Evolutionary conservation across 768 basidiomycete species (phyloP).

Genomic region (Suillus tomentosus): DNA sequence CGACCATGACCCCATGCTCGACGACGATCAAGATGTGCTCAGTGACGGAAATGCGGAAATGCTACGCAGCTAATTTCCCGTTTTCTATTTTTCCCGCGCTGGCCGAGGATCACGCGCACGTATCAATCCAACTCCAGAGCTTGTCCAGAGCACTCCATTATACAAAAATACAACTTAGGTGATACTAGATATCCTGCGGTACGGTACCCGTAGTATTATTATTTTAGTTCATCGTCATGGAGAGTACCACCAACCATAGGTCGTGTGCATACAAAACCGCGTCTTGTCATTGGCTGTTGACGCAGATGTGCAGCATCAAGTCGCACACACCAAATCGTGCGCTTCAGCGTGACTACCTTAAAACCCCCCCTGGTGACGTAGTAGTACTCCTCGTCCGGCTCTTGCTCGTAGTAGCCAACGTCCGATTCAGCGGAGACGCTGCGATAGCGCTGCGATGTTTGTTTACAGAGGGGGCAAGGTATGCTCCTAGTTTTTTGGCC

Average conservation of each 20-base stretch:
- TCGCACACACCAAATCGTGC: background rate
- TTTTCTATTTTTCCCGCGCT: constrained; percentile 13
- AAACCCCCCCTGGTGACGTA: constrained; percentile 30
- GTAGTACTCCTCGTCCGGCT: constrained; percentile 29
- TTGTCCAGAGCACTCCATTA: background rate
- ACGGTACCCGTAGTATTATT: background rate
- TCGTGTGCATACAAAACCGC: constrained; percentile 5
- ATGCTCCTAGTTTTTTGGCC: constrained; percentile 34
- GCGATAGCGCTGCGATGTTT: constrained; percentile 36
- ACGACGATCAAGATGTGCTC: constrained; percentile 10
- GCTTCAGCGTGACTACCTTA: background rate
- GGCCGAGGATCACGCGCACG: background rate
- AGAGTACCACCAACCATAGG: background rate
- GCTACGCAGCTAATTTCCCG: background rate
- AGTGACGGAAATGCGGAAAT: background rate
- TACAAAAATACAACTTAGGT: background rate
- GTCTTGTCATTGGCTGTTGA: constrained; percentile 4
- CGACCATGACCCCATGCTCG: constrained; percentile 26
- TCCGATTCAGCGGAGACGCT: constrained; percentile 9
- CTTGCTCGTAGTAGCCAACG: constrained; percentile 18
- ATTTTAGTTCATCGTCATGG: background rate
- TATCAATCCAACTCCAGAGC: constrained; percentile 1
- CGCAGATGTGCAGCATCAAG: background rate
- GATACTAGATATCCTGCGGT: background rate
- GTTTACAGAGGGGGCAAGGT: constrained; percentile 40